phyloP scores from a whole-genome alignment of 2,329 filamentous ascomycete species.

The Ophiostoma fasciatum region DNA sequence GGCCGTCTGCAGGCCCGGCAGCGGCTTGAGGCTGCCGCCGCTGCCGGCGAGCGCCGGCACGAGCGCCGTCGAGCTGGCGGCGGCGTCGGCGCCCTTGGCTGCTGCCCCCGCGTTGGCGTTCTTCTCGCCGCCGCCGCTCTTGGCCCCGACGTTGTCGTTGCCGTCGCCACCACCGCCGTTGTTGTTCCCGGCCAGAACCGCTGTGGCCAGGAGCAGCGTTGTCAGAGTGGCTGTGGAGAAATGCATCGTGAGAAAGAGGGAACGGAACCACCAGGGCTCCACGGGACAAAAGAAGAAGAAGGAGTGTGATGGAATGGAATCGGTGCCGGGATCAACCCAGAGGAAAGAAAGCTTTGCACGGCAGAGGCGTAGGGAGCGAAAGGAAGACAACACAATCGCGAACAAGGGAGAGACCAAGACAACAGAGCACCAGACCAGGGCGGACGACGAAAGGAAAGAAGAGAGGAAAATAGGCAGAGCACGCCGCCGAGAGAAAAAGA shows the following conservation, averaged over 20 bases:
- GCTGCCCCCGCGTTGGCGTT: constrained; percentile 1
- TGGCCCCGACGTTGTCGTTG: not conserved
- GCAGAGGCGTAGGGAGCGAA: not conserved
- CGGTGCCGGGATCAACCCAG: no score
- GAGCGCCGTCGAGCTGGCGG: constrained; percentile 2
- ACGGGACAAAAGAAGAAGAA: not conserved
- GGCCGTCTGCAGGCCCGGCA: constrained; percentile 7
- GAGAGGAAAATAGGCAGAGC: not conserved
- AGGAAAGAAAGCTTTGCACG: not conserved
- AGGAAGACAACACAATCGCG: not conserved
- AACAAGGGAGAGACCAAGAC: no score
- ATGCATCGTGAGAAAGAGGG: constrained; percentile 14
- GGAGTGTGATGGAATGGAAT: no score
- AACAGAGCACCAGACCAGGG: no score
- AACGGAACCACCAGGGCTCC: no score
- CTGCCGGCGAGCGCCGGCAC: constrained; percentile 2
- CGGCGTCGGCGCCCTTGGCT: constrained; percentile 10
- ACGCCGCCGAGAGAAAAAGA: constrained; percentile 1
- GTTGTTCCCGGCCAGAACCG: constrained; percentile 4
- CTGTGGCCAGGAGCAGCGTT: constrained; percentile 9
- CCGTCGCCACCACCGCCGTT: constrained; percentile 3
- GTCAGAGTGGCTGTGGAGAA: constrained; percentile 11
- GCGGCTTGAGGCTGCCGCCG: constrained; percentile 7
- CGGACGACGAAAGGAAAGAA: not conserved
- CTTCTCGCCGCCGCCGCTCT: constrained; percentile 5